Base-by-base conservation (phyloP, 2,329 filamentous ascomycete species). In the Botrytis hyacinthi region DNA sequence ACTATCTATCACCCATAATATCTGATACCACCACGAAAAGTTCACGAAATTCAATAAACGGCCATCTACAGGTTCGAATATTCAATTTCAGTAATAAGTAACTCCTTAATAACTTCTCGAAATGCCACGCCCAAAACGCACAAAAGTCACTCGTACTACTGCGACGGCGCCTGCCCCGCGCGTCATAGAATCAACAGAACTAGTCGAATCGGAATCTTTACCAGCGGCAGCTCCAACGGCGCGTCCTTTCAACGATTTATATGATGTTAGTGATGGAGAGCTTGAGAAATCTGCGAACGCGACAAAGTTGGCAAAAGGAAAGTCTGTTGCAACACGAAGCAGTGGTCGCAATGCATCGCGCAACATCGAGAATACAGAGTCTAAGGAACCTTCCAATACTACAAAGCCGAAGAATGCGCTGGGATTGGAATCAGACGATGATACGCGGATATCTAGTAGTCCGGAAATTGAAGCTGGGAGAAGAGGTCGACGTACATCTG, bases 201-300 rank as follows among this genome's bases (percentile, higher is more conserved):
- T 48, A 68, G n/a, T 57, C 48, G 66, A 57, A 12, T 42, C 66
- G 29, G 65, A 54, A 40, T n/a, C 32, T 54, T 35, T 67, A 54
- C 65, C 35, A 16, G 26, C 22, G 7, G 16, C 35, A 54, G 48
- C 70, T 71, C 51, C 75, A 18, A 29, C 46, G 20, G 65, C 73
- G 42, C 42, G 48, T 51, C 62, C 71, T 7, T 79, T 78, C 46
- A 65, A 80, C 71, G 78, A 81, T 72, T 62, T 80, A 46, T 79
- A 81, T 59, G 79, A 81, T 77, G 76, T 78, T 37, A 81, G 79
- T 69, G 80, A 81, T 72, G 72, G 69, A 26, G 80, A 74, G 57
- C 73, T 32, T 8, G 66, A 60, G 22, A 70, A n/a, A 48, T 74
- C 65, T 67, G 72, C 74, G 75, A 66, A 48, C 51, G 73, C 73